Evolutionary conservation across 2,329 filamentous ascomycete genomes (phyloP).

Genomic region (Colletotrichum sp.): DNA sequence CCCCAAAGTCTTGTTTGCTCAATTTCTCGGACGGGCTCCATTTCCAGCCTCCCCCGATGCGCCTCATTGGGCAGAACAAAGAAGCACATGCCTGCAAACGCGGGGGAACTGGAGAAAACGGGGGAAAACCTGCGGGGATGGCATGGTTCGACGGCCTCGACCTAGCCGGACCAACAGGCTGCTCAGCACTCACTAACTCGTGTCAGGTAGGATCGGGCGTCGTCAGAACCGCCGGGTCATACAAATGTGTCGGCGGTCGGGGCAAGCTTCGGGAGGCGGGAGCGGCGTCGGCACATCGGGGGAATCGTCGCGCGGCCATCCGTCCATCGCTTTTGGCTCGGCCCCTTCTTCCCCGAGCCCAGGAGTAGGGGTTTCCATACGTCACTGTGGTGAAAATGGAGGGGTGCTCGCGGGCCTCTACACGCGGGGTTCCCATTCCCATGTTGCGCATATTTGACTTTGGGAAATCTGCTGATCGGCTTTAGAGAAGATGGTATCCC

Average conservation of each 20-base stretch:
- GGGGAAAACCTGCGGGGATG: not conserved
- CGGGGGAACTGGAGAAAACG: not conserved
- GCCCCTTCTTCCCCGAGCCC: conserved; percentile 4
- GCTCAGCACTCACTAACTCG: not conserved
- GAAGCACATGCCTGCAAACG: not conserved
- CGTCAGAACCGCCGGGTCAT: not conserved
- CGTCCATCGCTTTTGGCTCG: not conserved
- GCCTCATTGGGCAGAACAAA: not conserved
- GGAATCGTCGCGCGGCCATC: conserved; percentile 7
- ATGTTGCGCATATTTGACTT: not conserved
- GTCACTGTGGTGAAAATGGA: not conserved
- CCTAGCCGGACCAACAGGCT: not conserved
- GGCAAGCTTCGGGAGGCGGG: not conserved
- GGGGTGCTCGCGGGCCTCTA: not conserved
- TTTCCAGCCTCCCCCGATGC: not conserved
- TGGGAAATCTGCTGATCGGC: not conserved
- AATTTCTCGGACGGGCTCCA: not conserved
- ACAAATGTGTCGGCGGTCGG: not conserved
- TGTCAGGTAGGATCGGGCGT: not conserved
- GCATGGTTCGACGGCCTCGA: not conserved
- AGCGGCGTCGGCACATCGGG: not conserved
- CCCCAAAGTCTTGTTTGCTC: not conserved
- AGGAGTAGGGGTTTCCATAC: not conserved
- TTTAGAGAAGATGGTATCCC: not conserved
- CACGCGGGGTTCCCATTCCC: not conserved